Evolutionary conservation across 1,284 basidiomycete species (phyloP).

Genomic region (Ceratobasidium theobromae): DNA sequence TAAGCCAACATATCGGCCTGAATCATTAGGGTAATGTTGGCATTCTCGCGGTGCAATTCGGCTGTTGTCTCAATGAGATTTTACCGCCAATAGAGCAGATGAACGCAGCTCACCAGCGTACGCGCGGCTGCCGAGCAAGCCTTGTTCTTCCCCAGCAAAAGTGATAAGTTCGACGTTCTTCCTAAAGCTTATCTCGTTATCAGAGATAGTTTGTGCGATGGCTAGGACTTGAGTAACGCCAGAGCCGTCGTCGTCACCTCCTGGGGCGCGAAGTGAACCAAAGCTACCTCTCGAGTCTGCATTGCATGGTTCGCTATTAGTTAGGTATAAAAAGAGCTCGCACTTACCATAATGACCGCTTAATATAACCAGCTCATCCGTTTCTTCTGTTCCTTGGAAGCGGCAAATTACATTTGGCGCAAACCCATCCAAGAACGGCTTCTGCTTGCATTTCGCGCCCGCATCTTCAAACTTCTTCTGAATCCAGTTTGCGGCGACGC

Average conservation of each 20-base stretch:
- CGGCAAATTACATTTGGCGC: slow-evolving; percentile 80
- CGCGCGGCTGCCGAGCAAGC: slow-evolving; percentile 46
- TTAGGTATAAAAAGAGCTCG: not conserved
- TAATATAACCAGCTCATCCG: slow-evolving; percentile 15
- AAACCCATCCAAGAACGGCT: slow-evolving; percentile 67
- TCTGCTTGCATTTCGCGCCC: slow-evolving; percentile 70
- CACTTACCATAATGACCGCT: slow-evolving; percentile 28
- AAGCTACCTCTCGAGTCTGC: slow-evolving; percentile 80
- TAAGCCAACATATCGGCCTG: slow-evolving; percentile 90
- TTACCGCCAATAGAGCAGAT: not conserved
- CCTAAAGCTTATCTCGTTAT: slow-evolving; percentile 54
- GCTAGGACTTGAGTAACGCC: slow-evolving; percentile 74
- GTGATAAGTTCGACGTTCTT: slow-evolving; percentile 45
- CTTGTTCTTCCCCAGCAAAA: slow-evolving; percentile 51
- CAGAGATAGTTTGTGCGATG: slow-evolving; percentile 69
- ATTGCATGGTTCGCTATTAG: not conserved
- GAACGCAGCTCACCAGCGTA: slow-evolving; percentile 44
- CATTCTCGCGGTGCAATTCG: slow-evolving; percentile 56
- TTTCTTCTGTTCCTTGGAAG: slow-evolving; percentile 33
- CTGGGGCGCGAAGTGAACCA: slow-evolving; percentile 70
- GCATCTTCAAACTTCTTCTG: slow-evolving; percentile 66
- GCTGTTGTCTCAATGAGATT: slow-evolving; percentile 43
- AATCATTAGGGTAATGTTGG: slow-evolving; percentile 76
- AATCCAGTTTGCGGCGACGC: slow-evolving; percentile 73
- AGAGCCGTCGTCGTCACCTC: slow-evolving; percentile 78